Base-by-base conservation (phyloP, 371 early-diverging fungal genomes). In the Lichtheimia ramosa region DNA sequence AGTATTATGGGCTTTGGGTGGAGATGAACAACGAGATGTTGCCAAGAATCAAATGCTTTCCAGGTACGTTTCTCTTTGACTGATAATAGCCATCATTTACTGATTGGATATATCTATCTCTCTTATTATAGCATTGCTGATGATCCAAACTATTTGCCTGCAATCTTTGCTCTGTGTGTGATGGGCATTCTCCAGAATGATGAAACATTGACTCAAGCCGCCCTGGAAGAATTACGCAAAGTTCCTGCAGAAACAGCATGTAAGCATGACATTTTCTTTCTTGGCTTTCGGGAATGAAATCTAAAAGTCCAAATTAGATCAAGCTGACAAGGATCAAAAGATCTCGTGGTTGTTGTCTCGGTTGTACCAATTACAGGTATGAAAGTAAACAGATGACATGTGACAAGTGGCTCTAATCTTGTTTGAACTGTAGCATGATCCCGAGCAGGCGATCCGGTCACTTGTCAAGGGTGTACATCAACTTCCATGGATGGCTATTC, bases 1-100 rank as follows among this genome's bases (percentile, higher is more conserved):
- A 69, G 95, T 94, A 0, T 73, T 96, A 34, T 96, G 92, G 90
- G 92, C 92, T 1, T 71, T 95, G 28, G 95, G 91, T 39, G 85
- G 89, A 4, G 83, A 82, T 21, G 90, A 93, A 61, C 92, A 94
- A 62, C 73, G 88, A 21, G 71, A 73, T 3, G 81, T 93, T 15
- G 93, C 94, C 28, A 91, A 92, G 62, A 84, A 93, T 52, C 89
- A 94, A 59, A 69, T 96, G 54, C 81, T 94, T 58, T 66, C 77
- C 15, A 77, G 84, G 73, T 82, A 81, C 54, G 34, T 0, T 34
- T 34, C 10, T 34, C 10, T 10, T 4, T 27, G 3, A 27, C 7
- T 0, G 27, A 34, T 34, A 34, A 34, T 1, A 34, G 10, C 34
- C n/a, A 27, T 1, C 6, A 27, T 4, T 27, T 4, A 27, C n/a